phyloP scores from a whole-genome alignment of 2,329 filamentous ascomycete species.

The Nigrospora sphaerica region DNA sequence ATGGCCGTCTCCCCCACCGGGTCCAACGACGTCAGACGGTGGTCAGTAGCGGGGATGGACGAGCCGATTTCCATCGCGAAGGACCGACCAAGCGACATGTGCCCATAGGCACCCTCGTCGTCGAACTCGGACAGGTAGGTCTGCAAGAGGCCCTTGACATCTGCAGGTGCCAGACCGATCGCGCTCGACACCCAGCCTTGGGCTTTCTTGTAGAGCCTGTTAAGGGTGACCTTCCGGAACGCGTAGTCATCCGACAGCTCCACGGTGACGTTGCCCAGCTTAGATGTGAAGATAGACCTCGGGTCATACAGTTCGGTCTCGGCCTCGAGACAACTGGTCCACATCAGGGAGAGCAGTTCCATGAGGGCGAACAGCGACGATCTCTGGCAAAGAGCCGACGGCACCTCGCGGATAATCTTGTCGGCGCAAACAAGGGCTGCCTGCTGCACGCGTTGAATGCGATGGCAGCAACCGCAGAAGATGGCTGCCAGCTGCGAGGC shows the following conservation, averaged over 20 bases:
- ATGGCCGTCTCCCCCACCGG: constrained; percentile 65
- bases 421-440: constrained; percentile 79
- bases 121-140: constrained; percentile 95
- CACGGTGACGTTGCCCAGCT: constrained; percentile 70
- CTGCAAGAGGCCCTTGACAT: constrained; percentile 91
- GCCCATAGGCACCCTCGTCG: constrained; percentile 83
- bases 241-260: constrained; percentile 91
- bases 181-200: constrained; percentile 74
- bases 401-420: constrained; percentile 75
- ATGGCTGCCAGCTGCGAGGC: constrained; percentile 80
- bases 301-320: constrained; percentile 93
- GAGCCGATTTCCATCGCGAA: constrained; percentile 93
- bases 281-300: constrained; percentile 71
- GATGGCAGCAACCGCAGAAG: constrained; percentile 86
- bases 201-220: constrained; percentile 68
- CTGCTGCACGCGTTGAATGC: constrained; percentile 84
- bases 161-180: constrained; percentile 79
- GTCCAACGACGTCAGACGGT: constrained; percentile 77
- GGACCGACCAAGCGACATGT: constrained; percentile 85
- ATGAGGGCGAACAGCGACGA: constrained; percentile 87
- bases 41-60: constrained; percentile 77
- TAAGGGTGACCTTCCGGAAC: constrained; percentile 72
- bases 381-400: constrained; percentile 84
- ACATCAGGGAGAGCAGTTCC: constrained; percentile 89
- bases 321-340: constrained; percentile 86